Evolutionary conservation across 495 filamentous ascomycete genomes (phyloP), one percentile per base, ranked within the genome.

Genomic region (Tetracladium marchalianum): DNA sequence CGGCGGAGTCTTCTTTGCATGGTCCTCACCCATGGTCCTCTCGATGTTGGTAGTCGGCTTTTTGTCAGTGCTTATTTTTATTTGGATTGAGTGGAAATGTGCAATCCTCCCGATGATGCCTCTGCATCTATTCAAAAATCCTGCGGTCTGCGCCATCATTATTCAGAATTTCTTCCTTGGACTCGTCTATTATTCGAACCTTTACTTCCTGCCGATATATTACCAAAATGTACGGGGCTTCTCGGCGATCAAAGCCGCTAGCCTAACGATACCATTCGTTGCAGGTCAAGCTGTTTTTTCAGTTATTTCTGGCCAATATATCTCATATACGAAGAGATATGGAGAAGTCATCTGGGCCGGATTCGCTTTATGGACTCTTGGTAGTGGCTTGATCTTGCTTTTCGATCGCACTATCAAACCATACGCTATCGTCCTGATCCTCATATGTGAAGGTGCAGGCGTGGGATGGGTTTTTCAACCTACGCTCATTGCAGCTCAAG

Each of bases 391-490:
- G 4, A 69, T 71, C 43, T 60, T 77, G 6, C 44, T 71, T 5
- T 78, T 78, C 52, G 59, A 69, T 22, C 56, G 60, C 19, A 54
- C 57, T 13, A 76, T 74, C 1, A 62, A 65, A 44, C 62, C 68
- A 4, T 71, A 57, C n/a, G 57, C 70, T 12, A 74, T 80, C 40
- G 66, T 70, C 12, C 55, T 77, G 9, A 66, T 73, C n/a, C 68
- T 80, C 13, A 55, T 64, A 4, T 54, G 80, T 11, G 61, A 72
- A 24, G 80, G 80, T 10, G 51, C 69, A 3, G 79, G 79, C 3
- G 56, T 77, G 4, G 80, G 79, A n/a, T 65, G 63, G 41, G 71
- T 71, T 11, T 78, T 81, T 50, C 78, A 82, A 51, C 78, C 78
- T 54, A 60, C 56, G 18, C 62, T 84, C 0, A 72, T 84, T n/a